These are phyloP conservation scores for Hirschioporus abietinus DNA, from an alignment of 768 basidiomycete genomes.

Conservation along the genomic window DNA sequence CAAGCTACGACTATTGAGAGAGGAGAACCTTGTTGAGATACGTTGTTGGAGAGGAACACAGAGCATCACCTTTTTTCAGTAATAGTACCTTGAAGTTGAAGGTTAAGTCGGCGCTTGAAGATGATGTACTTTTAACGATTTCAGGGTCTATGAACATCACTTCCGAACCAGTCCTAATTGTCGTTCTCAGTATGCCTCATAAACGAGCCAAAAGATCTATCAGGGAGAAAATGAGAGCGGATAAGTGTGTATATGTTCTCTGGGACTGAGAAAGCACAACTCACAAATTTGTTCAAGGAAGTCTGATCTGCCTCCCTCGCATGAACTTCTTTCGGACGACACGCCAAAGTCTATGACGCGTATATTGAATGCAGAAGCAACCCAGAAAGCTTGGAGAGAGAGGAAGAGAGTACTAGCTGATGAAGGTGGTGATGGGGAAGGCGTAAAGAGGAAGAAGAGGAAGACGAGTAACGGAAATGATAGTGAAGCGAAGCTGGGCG, in stretches of 20 bases:
- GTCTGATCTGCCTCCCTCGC: conserved; percentile 43
- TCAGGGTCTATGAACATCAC: background rate
- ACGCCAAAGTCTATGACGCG: conserved; percentile 67
- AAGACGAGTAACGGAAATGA: conserved; percentile 2
- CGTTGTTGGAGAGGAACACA: no score
- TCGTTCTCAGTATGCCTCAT: conserved; percentile 58
- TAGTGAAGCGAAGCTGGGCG: conserved; percentile 4
- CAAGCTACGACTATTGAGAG: no score
- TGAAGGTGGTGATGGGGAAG: background rate
- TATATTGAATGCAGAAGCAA: conserved; percentile 55
- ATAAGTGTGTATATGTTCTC: conserved; percentile 33
- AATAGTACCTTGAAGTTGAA: no score
- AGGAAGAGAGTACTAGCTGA: conserved; percentile 29
- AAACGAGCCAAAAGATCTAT: conserved; percentile 53
- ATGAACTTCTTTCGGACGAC: conserved; percentile 33
- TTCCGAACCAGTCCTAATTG: background rate
- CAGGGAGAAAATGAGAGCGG: conserved; percentile 36
- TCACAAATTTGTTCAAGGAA: conserved; percentile 33
- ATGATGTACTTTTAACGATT: no score
- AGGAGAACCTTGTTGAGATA: no score
- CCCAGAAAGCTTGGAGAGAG: conserved; percentile 49
- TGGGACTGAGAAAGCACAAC: background rate
- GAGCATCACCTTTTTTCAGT: no score
- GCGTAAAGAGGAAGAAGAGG: conserved; percentile 6
- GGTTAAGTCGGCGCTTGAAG: no score